phyloP scores from a whole-genome alignment of 768 basidiomycete species.

The Lentinula edodes region DNA sequence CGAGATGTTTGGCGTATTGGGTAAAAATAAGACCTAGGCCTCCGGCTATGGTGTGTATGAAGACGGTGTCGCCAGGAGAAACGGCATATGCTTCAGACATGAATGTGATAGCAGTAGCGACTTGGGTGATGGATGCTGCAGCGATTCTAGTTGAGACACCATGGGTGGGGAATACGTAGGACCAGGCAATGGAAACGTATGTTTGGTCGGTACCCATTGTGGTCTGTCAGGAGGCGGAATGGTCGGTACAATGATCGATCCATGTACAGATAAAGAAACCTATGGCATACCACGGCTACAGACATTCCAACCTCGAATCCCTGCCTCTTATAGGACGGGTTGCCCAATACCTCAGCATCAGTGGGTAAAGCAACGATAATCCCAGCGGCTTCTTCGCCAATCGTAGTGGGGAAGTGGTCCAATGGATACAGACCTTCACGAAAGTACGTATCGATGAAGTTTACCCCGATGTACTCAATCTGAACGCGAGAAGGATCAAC shows the following conservation, averaged over 20 bases:
- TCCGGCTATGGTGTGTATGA: slow-evolving; percentile 90
- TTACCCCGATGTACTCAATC: slow-evolving; percentile 46
- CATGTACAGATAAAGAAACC: neutral
- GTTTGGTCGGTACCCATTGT: slow-evolving; percentile 56
- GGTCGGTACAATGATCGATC: neutral
- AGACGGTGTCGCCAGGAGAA: slow-evolving; percentile 70
- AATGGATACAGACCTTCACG: slow-evolving; percentile 64
- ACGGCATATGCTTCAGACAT: slow-evolving; percentile 84
- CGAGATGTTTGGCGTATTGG: slow-evolving; percentile 65
- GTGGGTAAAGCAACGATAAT: slow-evolving; percentile 70
- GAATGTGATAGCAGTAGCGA: slow-evolving; percentile 71
- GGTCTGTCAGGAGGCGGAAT: slow-evolving; percentile 27
- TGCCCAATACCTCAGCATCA: slow-evolving; percentile 51
- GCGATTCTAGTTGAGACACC: slow-evolving; percentile 55
- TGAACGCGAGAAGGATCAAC: neutral
- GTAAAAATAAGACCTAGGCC: slow-evolving; percentile 71
- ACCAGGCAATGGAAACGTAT: slow-evolving; percentile 65
- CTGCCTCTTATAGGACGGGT: slow-evolving; percentile 58
- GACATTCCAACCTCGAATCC: slow-evolving; percentile 63
- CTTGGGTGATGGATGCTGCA: slow-evolving; percentile 68
- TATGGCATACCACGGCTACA: slow-evolving; percentile 65
- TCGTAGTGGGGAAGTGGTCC: slow-evolving; percentile 51
- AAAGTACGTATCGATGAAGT: slow-evolving; percentile 85
- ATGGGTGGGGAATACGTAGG: slow-evolving; percentile 55
- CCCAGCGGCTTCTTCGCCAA: slow-evolving; percentile 81